Evolutionary conservation across 192 early-diverging fungal species (phyloP), one percentile per base, ranked within the genome.

Genomic region (Spizellomyces punctatus): DNA sequence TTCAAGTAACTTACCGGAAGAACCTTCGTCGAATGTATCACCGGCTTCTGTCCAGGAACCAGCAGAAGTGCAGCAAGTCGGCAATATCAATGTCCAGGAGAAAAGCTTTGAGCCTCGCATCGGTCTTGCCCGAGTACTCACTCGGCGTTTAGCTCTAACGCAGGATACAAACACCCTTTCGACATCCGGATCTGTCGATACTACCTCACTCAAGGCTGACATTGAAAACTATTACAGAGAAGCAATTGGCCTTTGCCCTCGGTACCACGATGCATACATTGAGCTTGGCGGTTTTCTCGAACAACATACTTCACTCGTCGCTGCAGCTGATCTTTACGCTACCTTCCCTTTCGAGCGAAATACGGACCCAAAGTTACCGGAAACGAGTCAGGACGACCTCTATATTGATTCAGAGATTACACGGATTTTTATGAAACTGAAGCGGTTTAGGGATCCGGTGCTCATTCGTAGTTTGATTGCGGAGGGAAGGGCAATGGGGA

Each of bases 211-310:
- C 27, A 36, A 36, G 3, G 27, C 27, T 36, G 27, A 36, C 27
- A 36, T 36, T 36, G 27, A 36, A 36, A 36, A 36, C 27, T 36
- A 36, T 36, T 36, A 36, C 27, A 36, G 3, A 36, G 27, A 44
- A 5, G 78, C 76, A 6, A 72, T 79, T 19, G 54, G 10, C 41
- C 63, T 72, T 8, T 50, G 63, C 4, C 71, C 72, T 6, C n/a
- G 48, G 43, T 27, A 36, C 10, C 78, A 79, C 60, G 84, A 86
- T 67, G 71, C 81, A 12, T 86, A 86, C 71, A 86, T 83, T 61
- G 84, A 86, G 55, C 63, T 86, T 9, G 81, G 60, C 5, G 41
- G 64, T 10, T 8, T 86, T 17, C 64, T 82, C 8, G 77, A 81
- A 66, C 42, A 77, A 5, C 60, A 76, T 48, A 59, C 57, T 1